These are phyloP conservation scores for Gynostemma pentaphyllum DNA, from an alignment of 306 rosid species.

Conservation along the genomic window DNA sequence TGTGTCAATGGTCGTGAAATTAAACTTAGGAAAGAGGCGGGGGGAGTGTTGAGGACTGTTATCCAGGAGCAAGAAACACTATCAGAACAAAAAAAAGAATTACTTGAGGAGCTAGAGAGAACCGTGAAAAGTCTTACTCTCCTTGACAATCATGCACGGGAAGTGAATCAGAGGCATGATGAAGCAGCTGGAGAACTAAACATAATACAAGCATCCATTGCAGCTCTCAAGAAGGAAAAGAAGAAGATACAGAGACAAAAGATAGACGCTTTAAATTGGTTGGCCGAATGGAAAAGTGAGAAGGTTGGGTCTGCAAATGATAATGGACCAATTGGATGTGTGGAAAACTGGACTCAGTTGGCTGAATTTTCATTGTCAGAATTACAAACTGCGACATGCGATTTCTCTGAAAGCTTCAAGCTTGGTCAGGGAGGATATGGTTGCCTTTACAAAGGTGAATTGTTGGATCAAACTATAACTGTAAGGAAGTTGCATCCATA, in stretches of 20 bases:
- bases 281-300: slow-evolving; percentile 55
- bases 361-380: slow-evolving; percentile 59
- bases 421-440: slow-evolving; percentile 58
- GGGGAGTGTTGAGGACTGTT: slow-evolving; percentile 33
- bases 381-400: slow-evolving; percentile 65
- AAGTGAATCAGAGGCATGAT: slow-evolving; percentile 41
- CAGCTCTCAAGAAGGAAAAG: slow-evolving; percentile 48
- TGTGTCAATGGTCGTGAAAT: slow-evolving; percentile 35
- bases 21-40: slow-evolving; percentile 44
- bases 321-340: slow-evolving; percentile 30
- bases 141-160: slow-evolving; percentile 42
- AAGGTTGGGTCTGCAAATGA: slow-evolving; percentile 39
- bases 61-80: slow-evolving; percentile 42
- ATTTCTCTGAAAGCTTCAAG: slow-evolving; percentile 74
- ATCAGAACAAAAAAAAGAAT: slow-evolving; percentile 40
- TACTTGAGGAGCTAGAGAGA: slow-evolving; percentile 30
- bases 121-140: slow-evolving; percentile 52
- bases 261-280: slow-evolving; percentile 56
- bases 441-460: slow-evolving; percentile 71
- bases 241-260: slow-evolving; percentile 53
- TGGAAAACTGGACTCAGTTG: slow-evolving; percentile 38
- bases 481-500: slow-evolving; percentile 53
- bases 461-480: slow-evolving; percentile 70
- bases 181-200: slow-evolving; percentile 45
- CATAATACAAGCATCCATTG: slow-evolving; percentile 52